phyloP scores from a whole-genome alignment of 768 basidiomycete species.

The Hygrocybe coccinea region DNA sequence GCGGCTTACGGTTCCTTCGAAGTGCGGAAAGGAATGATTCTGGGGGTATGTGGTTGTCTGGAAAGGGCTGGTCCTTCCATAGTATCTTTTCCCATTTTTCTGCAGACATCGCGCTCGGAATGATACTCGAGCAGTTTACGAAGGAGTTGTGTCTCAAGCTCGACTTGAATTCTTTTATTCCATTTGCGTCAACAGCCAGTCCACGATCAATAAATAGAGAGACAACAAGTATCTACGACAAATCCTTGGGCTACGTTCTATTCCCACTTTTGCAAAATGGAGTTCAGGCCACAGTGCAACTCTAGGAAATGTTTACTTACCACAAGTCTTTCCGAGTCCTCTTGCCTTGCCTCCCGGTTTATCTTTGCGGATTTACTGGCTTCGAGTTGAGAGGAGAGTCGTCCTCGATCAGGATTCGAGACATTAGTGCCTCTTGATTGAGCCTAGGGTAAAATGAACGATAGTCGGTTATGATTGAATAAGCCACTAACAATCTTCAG shows the following conservation, averaged over 20 bases:
- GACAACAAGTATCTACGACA: too few relatives aligned
- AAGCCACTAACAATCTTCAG: constrained; percentile 46
- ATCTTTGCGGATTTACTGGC: constrained; percentile 36
- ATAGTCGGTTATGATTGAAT: constrained; percentile 13
- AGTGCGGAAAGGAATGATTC: constrained; percentile 72
- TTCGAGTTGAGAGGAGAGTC: constrained; percentile 38
- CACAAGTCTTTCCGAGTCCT: constrained; percentile 33
- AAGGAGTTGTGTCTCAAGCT: neutral
- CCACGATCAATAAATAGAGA: too few relatives aligned
- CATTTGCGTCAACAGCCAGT: too few relatives aligned
- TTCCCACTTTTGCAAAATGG: constrained; percentile 32
- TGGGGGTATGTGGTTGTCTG: constrained; percentile 82
- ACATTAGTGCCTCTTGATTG: constrained; percentile 40
- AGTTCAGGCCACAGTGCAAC: neutral
- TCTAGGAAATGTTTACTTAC: constrained; percentile 26
- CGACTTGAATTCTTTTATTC: neutral
- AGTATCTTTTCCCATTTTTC: constrained; percentile 63
- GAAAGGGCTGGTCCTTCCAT: constrained; percentile 71
- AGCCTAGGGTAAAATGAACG: constrained; percentile 29
- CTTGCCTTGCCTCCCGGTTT: constrained; percentile 31
- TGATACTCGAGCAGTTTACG: neutral
- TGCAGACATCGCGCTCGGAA: constrained; percentile 11
- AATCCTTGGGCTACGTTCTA: constrained; percentile 18
- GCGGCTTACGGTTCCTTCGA: constrained; percentile 65
- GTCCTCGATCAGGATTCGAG: constrained; percentile 46